These are phyloP conservation scores for Coleophoma eucalyptorum DNA, from an alignment of 2,329 filamentous ascomycete genomes.

Conservation along the genomic window DNA sequence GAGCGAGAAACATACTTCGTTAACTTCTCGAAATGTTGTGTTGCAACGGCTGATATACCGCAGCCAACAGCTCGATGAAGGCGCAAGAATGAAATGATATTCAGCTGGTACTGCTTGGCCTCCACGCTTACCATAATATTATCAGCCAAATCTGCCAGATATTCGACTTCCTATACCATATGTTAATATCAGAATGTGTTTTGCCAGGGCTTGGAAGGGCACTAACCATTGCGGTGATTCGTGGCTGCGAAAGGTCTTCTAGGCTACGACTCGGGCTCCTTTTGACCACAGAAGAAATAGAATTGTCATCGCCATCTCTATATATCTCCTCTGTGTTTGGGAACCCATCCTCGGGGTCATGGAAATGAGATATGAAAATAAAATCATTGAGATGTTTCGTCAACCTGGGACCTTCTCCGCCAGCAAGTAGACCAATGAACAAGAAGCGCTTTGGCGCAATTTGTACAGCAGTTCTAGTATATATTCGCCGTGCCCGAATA, in stretches of 20 bases:
- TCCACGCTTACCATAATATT: constrained; percentile 68
- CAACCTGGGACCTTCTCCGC: constrained; percentile 44
- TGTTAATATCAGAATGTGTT: not conserved
- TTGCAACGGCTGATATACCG: constrained; percentile 75
- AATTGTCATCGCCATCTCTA: constrained; percentile 17
- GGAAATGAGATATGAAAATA: constrained; percentile 85
- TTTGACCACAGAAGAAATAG: constrained; percentile 27
- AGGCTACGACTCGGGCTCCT: constrained; percentile 15
- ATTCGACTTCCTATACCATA: constrained; percentile 21
- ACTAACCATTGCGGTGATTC: constrained; percentile 21
- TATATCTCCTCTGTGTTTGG: constrained; percentile 66
- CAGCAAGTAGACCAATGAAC: constrained; percentile 68
- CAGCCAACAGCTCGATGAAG: constrained; percentile 80
- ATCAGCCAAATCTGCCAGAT: constrained; percentile 44
- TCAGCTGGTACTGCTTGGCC: constrained; percentile 78
- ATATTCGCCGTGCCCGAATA: constrained; percentile 73
- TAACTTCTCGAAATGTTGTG: constrained; percentile 70
- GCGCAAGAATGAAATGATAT: constrained; percentile 82
- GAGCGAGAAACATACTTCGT: constrained; percentile 41
- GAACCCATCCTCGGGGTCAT: constrained; percentile 68
- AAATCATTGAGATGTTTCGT: constrained; percentile 69
- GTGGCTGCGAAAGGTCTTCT: constrained; percentile 13
- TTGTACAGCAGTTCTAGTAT: constrained; percentile 71
- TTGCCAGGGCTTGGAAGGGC: not conserved
- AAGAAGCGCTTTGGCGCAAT: constrained; percentile 74